A percentile compares a stretch with the other conserved stretches of the same genome.
phyloP scores from a whole-genome alignment of 2,329 filamentous ascomycete genomes.

The Xylariaceae sp. region DNA sequence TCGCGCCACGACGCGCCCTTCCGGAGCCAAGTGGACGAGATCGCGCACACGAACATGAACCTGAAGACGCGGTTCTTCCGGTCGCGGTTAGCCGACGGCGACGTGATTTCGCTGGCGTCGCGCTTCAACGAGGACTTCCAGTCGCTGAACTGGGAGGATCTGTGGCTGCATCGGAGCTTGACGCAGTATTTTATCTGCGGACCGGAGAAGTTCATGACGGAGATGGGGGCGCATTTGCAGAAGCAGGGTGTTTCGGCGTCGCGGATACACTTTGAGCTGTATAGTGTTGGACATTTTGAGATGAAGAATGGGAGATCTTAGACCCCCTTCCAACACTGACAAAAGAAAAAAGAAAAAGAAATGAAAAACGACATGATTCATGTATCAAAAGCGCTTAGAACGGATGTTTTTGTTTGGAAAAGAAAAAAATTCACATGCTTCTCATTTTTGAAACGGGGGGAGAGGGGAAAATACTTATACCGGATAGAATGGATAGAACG shows the following conservation, averaged over 20 bases:
- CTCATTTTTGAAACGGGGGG: too few relatives aligned
- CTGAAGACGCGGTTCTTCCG: constrained; percentile 46
- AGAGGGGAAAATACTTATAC: too few relatives aligned
- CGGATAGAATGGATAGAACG: too few relatives aligned
- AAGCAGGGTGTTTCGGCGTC: constrained; percentile 20
- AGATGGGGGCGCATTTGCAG: constrained; percentile 34
- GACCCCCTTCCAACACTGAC: too few relatives aligned
- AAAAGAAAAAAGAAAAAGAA: too few relatives aligned
- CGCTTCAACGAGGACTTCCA: constrained; percentile 44
- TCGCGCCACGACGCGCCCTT: constrained; percentile 50
- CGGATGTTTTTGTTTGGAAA: too few relatives aligned
- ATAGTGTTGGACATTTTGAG: constrained; percentile 28
- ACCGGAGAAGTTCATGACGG: constrained; percentile 50
- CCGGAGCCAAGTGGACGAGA: constrained; percentile 44
- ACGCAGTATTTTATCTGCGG: constrained; percentile 53
- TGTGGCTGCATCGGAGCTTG: constrained; percentile 41
- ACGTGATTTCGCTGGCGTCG: constrained; percentile 42
- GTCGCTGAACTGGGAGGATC: constrained; percentile 39
- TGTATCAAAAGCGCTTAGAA: too few relatives aligned
- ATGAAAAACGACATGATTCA: too few relatives aligned
- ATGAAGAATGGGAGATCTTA: constrained; percentile 10
- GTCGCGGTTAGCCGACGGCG: constrained; percentile 42
- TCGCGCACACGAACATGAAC: constrained; percentile 35
- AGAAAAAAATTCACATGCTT: too few relatives aligned
- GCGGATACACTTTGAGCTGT: constrained; percentile 27